Base-by-base conservation (phyloP, 2,329 filamentous ascomycete genomes). In the Emmonsiellopsis sp. region DNA sequence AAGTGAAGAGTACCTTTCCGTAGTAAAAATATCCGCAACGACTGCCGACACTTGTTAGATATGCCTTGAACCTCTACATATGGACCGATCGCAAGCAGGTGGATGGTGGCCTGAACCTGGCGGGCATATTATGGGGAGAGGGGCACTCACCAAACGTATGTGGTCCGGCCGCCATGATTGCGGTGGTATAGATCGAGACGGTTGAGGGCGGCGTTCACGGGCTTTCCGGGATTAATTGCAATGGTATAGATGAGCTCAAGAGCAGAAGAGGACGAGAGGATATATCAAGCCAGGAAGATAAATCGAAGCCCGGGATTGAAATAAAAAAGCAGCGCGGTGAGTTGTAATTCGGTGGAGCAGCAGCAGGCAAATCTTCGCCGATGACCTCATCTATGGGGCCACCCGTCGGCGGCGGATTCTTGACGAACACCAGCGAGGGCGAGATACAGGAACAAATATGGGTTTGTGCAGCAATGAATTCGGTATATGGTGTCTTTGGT, bases 21-120 rank as follows among this genome's bases (percentile, higher is more conserved):
- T 54, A 32, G 62, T 60, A 44, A 65, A 65, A 31, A 65, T 62
- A 54, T 65, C 63, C 46, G 60, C 52, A 35, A 51, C 45, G 43
- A 59, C 57, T 59, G 30, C 16, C 11, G 49, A 48, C 3, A 32
- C 5, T n/a, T 11, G 50, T 55, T 50, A 55, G 49, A 30, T 43
- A 48, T 16, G 30, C 20, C 11, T 7, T 31, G 20, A 26, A 26
- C 43, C 26, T 11, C 16, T 30, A 31, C 8, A 38, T 31, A 45
- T 11, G 11, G 16, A 47, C 20, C n/a, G n/a, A 5, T 9, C 15
- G 9, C 16, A 13, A 32, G 11, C 16, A 10, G 15, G 6, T 10
- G 32, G n/a, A 6, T 9, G 2, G 32, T 15, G 40, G 16, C 16
- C n/a, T n/a, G 7, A 54, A 54, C 15, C 26, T 20, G 32, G 15